Evolutionary conservation across 139 green algal genomes (phyloP), one percentile per base, ranked within the genome.

Genomic region (Picocystis salinarum): DNA sequence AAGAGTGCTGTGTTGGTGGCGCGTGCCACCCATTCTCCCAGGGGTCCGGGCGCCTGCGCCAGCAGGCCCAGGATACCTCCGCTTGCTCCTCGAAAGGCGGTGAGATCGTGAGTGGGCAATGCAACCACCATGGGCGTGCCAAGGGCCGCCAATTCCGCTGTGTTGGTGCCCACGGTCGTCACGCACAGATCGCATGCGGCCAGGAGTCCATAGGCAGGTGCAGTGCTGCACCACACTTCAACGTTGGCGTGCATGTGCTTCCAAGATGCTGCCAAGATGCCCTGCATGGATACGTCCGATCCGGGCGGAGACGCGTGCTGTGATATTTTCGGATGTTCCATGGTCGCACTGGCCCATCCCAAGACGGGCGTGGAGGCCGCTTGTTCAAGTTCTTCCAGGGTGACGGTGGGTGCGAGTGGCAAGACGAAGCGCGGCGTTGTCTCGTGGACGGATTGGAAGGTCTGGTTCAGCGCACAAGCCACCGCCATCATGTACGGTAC

Each of bases 101-200:
- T 15, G 13, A 37, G 31, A 13, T 17, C 31, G 31, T 37, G 31
- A 15, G 31, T 37, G 31, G 31, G 31, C 13, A 37, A 15, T 13
- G 31, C 31, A 15, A 37, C 31, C 28, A 66, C 34, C 58, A 67
- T 67, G 23, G 58, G 58, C 15, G 61, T 56, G 9, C 46, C 58
- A 28, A 67, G 36, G 18, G 36, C 30, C 23, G 36, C 58, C 18
- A 67, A 37, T 56, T 67, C 58, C 10, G 58, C 58, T 9, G 58
- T 67, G 36, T 67, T 67, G 20, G 58, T 67, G 28, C 58, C 58
- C 12, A 64, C 55, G 15, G 56, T 65, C n/a, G 56, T 65, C 27
- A 65, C 23, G 18, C 28, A 52, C 22, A 65, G 36, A 19, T 42
- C 36, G 54, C 54, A 66, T 17, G 42, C 10, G 15, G 24, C 17